Base-by-base conservation (phyloP, 2,329 filamentous ascomycete genomes). In the Cladophialophora exuberans region DNA sequence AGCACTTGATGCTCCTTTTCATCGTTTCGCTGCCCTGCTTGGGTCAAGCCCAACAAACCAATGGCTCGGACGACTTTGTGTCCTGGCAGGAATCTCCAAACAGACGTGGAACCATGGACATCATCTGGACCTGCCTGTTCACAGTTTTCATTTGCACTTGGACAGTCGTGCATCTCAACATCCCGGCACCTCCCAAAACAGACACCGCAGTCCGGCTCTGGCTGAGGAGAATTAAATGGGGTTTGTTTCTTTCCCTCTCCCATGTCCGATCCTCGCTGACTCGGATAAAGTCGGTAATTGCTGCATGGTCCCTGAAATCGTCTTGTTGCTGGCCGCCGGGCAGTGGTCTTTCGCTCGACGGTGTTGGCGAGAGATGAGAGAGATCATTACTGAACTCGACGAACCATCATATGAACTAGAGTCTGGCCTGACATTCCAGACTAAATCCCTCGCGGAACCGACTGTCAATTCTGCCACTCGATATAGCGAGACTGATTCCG, bases 321-420 rank as follows among this genome's bases (percentile, higher is more conserved):
- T 46, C 18, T 38, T 43, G 22, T 22, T 52, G 50, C 25, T 52
- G 31, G 50, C 50, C 9, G 50, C 50, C 13, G 50, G 50, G 11
- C 41, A 46, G 35, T 52, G 50, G 41, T 52, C 50, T 9, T 52
- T 46, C n/a, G 50, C 50, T 52, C 50, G 50, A 20, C 28, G 17
- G 38, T 52, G 50, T 30, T 52, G 50, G 50, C 50, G 50, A 5
- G 50, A 52, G 17, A 52, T 52, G 50, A 52, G 50, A 52, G 41
- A 52, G 3, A 46, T 52, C 26, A 23, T 46, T 22, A 31, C 28
- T 25, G 50, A 52, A 28, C 50, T 36, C 7, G 50, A 52, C 50
- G 30, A 44, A 22, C 20, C 15, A 30, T 15, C 15, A 30, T 15
- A 38, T 28, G 26, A 36, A 17, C n/a, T 52, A 23, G 50, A 52